A percentile compares a stretch with the other conserved stretches of the same genome.
Conservation (phyloP, 768 basidiomycete species). For the Pholiota molesta region DNA sequence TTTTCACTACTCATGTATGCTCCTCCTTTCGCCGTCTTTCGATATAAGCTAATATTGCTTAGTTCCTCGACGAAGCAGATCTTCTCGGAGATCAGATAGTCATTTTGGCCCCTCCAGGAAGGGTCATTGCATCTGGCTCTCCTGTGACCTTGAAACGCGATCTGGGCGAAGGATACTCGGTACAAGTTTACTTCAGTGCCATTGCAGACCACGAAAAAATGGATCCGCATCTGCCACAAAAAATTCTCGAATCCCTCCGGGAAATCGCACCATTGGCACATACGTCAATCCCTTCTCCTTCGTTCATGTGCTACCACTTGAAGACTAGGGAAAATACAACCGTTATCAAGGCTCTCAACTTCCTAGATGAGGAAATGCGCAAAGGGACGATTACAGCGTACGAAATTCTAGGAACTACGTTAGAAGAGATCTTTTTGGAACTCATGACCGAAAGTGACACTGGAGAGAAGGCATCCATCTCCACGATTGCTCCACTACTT, state of each 20-base stretch:
- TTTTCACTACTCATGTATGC: constrained; percentile 80
- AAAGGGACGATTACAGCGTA: constrained; percentile 49
- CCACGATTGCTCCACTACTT: background rate
- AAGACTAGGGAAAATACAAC: constrained; percentile 57
- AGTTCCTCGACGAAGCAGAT: constrained; percentile 83
- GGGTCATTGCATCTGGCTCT: constrained; percentile 69
- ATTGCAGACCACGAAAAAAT: constrained; percentile 7
- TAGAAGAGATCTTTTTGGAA: constrained; percentile 81
- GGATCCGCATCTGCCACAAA: constrained; percentile 20
- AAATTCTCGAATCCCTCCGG: constrained; percentile 46
- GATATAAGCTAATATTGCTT: background rate
- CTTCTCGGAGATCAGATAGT: constrained; percentile 77
- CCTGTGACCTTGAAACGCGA: constrained; percentile 73
- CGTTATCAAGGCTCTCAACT: constrained; percentile 58
- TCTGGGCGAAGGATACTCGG: constrained; percentile 72
- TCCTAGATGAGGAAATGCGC: constrained; percentile 46
- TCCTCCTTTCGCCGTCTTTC: background rate
- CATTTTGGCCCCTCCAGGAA: constrained; percentile 75
- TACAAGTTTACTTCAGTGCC: constrained; percentile 49
- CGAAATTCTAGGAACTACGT: constrained; percentile 71
- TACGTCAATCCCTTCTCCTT: constrained; percentile 41
- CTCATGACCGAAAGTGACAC: constrained; percentile 50
- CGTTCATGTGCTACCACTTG: constrained; percentile 55
- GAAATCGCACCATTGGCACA: constrained; percentile 48
- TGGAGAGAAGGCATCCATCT: background rate